Percentiles rank a stretch among this genome's conserved stretches.
Conservation (phyloP, 208 protist genomes). For the Crithidia brevicula region DNA sequence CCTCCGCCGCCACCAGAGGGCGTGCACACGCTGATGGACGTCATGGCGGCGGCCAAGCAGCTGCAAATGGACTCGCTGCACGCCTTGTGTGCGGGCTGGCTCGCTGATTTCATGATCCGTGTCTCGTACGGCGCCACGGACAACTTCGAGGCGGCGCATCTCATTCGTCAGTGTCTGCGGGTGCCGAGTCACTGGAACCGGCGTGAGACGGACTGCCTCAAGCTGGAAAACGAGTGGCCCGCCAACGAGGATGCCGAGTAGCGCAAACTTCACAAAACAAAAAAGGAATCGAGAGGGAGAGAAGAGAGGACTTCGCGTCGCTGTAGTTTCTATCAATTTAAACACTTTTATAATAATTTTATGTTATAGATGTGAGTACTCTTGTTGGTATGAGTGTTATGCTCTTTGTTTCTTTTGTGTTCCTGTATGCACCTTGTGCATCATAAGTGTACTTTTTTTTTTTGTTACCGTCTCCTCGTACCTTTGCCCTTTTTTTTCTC, state of each 20-base stretch:
- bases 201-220: slow-evolving; percentile 72
- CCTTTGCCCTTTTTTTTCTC: slow-evolving; percentile 6
- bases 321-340: no score
- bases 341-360: no score
- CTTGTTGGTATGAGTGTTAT: no score
- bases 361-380: no score
- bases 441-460: no score
- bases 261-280: no score
- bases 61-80: slow-evolving; percentile 60
- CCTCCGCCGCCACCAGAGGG: slow-evolving; percentile 42
- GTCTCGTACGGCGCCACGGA: slow-evolving; percentile 61
- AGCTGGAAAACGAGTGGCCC: slow-evolving; percentile 89
- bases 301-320: no score
- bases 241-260: slow-evolving; percentile 64
- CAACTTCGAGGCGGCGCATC: slow-evolving; percentile 71
- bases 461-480: not conserved
- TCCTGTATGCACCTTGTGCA: no score
- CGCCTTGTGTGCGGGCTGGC: slow-evolving; percentile 68
- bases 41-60: slow-evolving; percentile 49
- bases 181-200: slow-evolving; percentile 68
- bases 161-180: slow-evolving; percentile 72
- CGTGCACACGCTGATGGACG: slow-evolving; percentile 38
- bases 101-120: slow-evolving; percentile 71
- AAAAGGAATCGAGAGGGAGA: not conserved
- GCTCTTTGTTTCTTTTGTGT: no score